Conservation (phyloP, 768 basidiomycete species). For the Trametes elegans region DNA sequence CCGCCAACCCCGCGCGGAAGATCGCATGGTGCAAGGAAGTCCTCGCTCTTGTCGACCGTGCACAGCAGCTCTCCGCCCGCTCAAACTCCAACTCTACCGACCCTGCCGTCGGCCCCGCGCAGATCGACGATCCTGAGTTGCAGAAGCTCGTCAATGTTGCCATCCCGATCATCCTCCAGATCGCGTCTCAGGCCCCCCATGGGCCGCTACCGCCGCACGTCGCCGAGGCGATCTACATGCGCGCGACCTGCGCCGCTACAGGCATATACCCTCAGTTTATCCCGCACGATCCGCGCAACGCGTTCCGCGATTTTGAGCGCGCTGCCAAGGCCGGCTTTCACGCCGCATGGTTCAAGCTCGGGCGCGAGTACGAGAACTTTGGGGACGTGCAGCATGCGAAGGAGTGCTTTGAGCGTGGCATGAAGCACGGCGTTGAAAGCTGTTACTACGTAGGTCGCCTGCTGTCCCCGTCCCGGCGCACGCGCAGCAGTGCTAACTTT, state of each 20-base stretch:
- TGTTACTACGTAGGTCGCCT: conserved; percentile 63
- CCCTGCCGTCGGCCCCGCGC: conserved; percentile 40
- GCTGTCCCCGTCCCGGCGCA: no score
- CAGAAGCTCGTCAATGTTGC: conserved; percentile 60
- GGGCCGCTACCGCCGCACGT: conserved; percentile 40
- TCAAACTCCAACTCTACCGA: conserved; percentile 33
- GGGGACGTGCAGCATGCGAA: conserved; percentile 70
- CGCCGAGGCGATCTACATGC: conserved; percentile 74
- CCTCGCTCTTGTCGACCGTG: conserved; percentile 71
- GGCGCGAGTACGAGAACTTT: conserved; percentile 88
- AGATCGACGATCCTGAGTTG: conserved; percentile 60
- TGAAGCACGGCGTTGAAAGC: conserved; percentile 68
- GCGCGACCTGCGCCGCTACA: conserved; percentile 69
- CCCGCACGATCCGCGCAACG: conserved; percentile 65
- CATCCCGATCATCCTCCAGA: conserved; percentile 58
- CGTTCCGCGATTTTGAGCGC: conserved; percentile 88
- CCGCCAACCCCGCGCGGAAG: conserved; percentile 56
- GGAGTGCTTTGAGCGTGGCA: conserved; percentile 86
- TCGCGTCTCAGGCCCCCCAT: conserved; percentile 41
- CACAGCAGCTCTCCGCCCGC: conserved; percentile 32
- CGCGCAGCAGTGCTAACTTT: conserved; percentile 9
- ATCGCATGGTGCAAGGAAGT: conserved; percentile 84
- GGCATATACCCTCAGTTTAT: conserved; percentile 70
- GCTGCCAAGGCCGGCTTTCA: conserved; percentile 76
- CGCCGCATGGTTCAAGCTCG: conserved; percentile 89